phyloP scores from a whole-genome alignment of 257 asterid genomes.

The Plantago elongata region DNA sequence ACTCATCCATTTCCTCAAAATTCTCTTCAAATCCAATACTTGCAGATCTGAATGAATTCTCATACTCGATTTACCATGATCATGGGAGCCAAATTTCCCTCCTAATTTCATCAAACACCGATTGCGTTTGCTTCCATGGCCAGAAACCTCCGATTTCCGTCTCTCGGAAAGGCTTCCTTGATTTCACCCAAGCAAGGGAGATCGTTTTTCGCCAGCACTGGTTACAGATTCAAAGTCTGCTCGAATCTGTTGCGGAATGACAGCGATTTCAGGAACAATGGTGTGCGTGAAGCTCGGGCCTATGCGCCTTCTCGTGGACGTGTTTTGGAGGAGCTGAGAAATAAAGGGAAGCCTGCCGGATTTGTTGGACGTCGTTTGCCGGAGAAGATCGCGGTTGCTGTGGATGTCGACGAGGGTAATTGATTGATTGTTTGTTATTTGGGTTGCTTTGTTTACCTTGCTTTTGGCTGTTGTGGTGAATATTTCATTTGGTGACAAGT shows the following conservation, averaged over 20 bases:
- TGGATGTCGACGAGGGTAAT: slow-evolving; percentile 90
- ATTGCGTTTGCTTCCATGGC: slow-evolving; percentile 38
- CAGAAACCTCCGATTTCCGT: slow-evolving; percentile 35
- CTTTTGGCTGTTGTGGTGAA: neutral
- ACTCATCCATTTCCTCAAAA: neutral
- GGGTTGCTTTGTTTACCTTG: neutral
- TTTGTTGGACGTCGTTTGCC: slow-evolving; percentile 23
- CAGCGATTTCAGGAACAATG: neutral
- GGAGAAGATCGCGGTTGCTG: slow-evolving; percentile 58
- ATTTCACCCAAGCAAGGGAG: neutral
- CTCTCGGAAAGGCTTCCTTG: slow-evolving; percentile 27
- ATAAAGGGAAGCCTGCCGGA: slow-evolving; percentile 31
- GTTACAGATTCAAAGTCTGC: neutral
- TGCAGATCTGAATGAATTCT: neutral
- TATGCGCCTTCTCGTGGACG: neutral
- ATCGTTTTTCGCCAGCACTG: neutral
- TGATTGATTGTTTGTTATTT: neutral
- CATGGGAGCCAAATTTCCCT: slow-evolving; percentile 42
- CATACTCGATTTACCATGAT: slow-evolving; percentile 10
- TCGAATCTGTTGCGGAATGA: neutral
- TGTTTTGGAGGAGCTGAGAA: slow-evolving; percentile 18
- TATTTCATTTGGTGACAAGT: neutral
- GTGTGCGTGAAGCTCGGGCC: neutral
- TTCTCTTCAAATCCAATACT: neutral
- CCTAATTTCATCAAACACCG: slow-evolving; percentile 18